These are phyloP conservation scores for Hyaloscypha hepaticicola DNA, from an alignment of 495 filamentous ascomycete genomes.

Conservation along the genomic window DNA sequence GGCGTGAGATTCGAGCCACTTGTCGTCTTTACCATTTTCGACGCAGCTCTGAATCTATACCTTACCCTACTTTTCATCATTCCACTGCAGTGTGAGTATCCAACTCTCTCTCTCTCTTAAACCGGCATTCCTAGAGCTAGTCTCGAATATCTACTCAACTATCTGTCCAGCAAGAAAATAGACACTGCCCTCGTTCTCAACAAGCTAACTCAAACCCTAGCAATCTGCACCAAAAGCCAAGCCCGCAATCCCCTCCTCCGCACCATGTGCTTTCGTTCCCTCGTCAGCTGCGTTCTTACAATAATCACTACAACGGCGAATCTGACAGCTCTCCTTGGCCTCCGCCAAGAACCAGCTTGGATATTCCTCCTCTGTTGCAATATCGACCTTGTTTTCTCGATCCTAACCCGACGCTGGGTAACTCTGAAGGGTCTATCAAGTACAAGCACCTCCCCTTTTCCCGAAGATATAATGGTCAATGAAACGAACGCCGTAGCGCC, in stretches of 20 bases:
- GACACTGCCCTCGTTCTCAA: not conserved
- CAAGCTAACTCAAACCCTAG: not conserved
- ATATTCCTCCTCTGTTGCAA: conserved; percentile 58
- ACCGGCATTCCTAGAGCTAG: not conserved
- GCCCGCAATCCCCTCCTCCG: conserved; percentile 30
- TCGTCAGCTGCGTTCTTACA: conserved; percentile 47
- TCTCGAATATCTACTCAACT: not conserved
- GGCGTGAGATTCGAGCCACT: conserved; percentile 48
- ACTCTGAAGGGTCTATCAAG: conserved; percentile 40
- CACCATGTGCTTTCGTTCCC: conserved; percentile 44
- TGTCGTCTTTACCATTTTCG: conserved; percentile 49
- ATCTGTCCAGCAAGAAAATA: not conserved
- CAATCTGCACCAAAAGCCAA: conserved; percentile 5
- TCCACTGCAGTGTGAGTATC: conserved; percentile 44
- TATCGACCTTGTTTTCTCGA: conserved; percentile 52
- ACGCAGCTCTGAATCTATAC: conserved; percentile 50
- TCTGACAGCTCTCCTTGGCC: conserved; percentile 47
- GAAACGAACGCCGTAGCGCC: not conserved
- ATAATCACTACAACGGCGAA: conserved; percentile 48
- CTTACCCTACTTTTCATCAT: conserved; percentile 52
- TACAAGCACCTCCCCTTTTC: not conserved
- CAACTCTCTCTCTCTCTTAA: not conserved
- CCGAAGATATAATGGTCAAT: not conserved
- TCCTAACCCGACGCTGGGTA: conserved; percentile 53
- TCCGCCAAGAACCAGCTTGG: conserved; percentile 55